These are phyloP conservation scores for Oryza rufipogon DNA, from an alignment of 176 grass and related monocot species.

Conservation along the genomic window DNA sequence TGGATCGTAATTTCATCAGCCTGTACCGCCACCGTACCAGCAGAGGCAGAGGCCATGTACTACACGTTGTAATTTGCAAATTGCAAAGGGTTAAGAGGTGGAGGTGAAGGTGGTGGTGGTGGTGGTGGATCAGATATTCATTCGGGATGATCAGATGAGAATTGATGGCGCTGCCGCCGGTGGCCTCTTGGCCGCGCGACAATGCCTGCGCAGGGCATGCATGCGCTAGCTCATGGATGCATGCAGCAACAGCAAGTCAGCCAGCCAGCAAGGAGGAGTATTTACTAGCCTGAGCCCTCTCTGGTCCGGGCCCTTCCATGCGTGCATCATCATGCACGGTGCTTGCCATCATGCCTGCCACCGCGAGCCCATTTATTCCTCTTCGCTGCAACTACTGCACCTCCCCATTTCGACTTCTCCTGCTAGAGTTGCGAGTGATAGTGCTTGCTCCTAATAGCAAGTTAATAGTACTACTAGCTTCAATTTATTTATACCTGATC, in stretches of 20 bases:
- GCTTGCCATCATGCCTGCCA: constrained; percentile 30
- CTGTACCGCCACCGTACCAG: not conserved
- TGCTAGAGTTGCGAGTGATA: too few species aligned
- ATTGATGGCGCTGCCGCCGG: constrained; percentile 27
- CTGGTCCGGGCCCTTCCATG: constrained; percentile 23
- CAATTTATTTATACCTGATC: too few species aligned
- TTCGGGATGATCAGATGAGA: constrained; percentile 18
- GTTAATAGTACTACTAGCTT: too few species aligned
- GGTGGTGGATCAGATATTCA: not conserved
- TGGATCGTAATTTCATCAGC: not conserved
- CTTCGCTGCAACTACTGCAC: not conserved
- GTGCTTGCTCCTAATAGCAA: not conserved
- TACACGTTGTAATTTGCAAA: too few species aligned
- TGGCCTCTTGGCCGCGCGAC: not conserved
- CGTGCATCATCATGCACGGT: constrained; percentile 40
- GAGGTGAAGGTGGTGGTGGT: not conserved
- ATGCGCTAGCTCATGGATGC: not conserved
- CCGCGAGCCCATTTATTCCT: constrained; percentile 33
- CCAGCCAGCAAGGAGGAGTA: not conserved
- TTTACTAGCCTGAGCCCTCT: not conserved
- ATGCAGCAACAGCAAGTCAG: not conserved
- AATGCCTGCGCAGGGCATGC: not conserved
- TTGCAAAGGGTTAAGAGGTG: not conserved
- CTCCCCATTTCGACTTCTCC: not conserved
- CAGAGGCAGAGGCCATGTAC: not conserved